Evolutionary conservation across 805 yeast species (phyloP), one percentile per base, ranked within the genome.

Genomic region (Starmerella sirachaensis): DNA sequence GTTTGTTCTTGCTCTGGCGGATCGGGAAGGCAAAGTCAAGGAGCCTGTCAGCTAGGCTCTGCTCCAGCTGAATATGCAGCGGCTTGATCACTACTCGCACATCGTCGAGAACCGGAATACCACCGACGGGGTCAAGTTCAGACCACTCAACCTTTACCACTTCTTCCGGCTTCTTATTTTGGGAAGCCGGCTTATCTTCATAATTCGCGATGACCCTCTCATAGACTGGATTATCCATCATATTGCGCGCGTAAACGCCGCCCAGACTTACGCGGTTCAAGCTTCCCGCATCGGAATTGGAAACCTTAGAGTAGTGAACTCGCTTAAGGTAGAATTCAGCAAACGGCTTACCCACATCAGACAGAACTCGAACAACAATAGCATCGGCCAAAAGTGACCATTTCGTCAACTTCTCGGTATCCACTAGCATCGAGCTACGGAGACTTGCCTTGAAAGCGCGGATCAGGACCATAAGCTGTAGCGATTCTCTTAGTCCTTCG

Each of bases 41-140:
- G 18, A 86, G 54, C 47, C 68, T 70, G 27, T 68, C 69, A 1
- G 85, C 78, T 0, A 86, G 72, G 1, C 61, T 63, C 46, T 78
- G 80, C 43, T 86, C 96, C 26, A 88, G 55, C 46, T 77, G 79
- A 3, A 88, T 49, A 42, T 72, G 73, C 43, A 86, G 50, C 1
- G 94, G 94, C 36, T 70, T 67, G 13, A 83, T 56, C 1, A 60
- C 57, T 14, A 82, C 63, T 25, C 71, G 71, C 18, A 83, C 76
- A 35, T 68, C 62, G 42, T 74, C 75, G 60, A 86, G 65, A 18
- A 86, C 76, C n/a, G 80, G 70, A 35, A 86, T 84, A 9, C 97
- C 97, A 22, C 95, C 97, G 39, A 88, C 78, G 0, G 93, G 84
- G 38, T 71, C 73, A 36, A 78, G 70, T 76, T 80, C 72, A n/a